Percentiles rank a stretch among this genome's conserved stretches.
Conservation (phyloP, 805 yeast genomes). For the Candida chilensis region DNA sequence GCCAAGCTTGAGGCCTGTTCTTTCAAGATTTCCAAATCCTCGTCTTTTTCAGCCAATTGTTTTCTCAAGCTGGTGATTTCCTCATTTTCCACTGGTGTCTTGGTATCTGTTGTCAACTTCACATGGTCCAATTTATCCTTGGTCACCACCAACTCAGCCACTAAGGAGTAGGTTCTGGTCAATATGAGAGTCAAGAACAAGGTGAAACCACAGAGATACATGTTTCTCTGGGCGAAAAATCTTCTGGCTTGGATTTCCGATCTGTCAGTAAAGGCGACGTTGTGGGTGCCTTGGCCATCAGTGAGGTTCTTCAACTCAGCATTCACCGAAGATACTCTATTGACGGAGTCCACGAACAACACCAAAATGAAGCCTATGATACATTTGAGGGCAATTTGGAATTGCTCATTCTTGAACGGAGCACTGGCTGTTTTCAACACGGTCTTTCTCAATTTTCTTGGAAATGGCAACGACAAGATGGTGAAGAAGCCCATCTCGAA, state of each 20-base stretch:
- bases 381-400: slow-evolving; percentile 74
- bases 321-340: slow-evolving; percentile 65
- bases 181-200: slow-evolving; percentile 81
- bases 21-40: slow-evolving; percentile 58
- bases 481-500: slow-evolving; percentile 75
- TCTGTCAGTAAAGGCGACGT: slow-evolving; percentile 39
- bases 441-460: slow-evolving; percentile 62
- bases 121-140: slow-evolving; percentile 47
- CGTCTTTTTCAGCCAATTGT: slow-evolving; percentile 49
- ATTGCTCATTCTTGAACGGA: slow-evolving; percentile 63
- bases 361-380: slow-evolving; percentile 75
- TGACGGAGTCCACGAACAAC: slow-evolving; percentile 81
- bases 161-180: slow-evolving; percentile 75
- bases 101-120: slow-evolving; percentile 12
- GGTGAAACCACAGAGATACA: slow-evolving; percentile 93
- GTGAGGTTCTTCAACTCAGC: slow-evolving; percentile 40
- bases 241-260: slow-evolving; percentile 84
- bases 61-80: slow-evolving; percentile 39
- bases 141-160: slow-evolving; percentile 58
- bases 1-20: slow-evolving; percentile 63
- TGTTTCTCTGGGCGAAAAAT: slow-evolving; percentile 93
- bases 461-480: slow-evolving; percentile 77
- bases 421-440: slow-evolving; percentile 52
- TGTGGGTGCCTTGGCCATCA: slow-evolving; percentile 13
- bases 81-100: slow-evolving; percentile 13